Conservation (phyloP, 2,329 filamentous ascomycete species). For the Venturiaceae sp. region DNA sequence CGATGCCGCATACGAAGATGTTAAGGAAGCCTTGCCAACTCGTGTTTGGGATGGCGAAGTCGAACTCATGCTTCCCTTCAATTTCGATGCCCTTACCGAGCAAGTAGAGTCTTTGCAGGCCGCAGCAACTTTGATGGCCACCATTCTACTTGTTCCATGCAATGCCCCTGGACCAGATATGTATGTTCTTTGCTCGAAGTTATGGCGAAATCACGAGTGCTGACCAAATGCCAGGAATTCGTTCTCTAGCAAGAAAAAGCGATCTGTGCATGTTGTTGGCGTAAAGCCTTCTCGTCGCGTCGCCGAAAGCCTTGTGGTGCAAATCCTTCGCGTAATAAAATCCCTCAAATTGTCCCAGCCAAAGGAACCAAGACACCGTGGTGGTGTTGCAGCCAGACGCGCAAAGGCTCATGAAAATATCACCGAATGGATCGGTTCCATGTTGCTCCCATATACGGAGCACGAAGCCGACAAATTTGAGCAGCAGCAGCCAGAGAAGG, state of each 20-base stretch:
- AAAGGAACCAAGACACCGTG: background rate
- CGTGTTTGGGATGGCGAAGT: slow-evolving; percentile 1
- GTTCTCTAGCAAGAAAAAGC: background rate
- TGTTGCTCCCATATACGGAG: background rate
- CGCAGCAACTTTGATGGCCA: background rate
- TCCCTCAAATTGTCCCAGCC: slow-evolving; percentile 1
- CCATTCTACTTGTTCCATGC: background rate
- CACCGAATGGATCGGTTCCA: background rate
- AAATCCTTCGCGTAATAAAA: background rate
- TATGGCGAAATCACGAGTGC: background rate
- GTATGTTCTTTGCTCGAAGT: background rate
- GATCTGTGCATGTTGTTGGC: background rate
- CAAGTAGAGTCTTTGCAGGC: slow-evolving; percentile 1
- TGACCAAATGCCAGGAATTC: background rate
- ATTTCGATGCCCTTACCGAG: background rate
- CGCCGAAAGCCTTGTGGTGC: background rate
- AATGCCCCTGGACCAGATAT: background rate
- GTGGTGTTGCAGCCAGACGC: background rate
- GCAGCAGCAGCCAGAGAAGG: background rate
- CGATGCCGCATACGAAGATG: background rate
- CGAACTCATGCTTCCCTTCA: background rate
- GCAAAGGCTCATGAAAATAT: slow-evolving; percentile 2
- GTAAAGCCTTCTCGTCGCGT: background rate
- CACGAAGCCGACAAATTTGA: background rate
- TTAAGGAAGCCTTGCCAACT: slow-evolving; percentile 1